phyloP scores from a whole-genome alignment of 805 yeast genomes.

The Starmerella floris region DNA sequence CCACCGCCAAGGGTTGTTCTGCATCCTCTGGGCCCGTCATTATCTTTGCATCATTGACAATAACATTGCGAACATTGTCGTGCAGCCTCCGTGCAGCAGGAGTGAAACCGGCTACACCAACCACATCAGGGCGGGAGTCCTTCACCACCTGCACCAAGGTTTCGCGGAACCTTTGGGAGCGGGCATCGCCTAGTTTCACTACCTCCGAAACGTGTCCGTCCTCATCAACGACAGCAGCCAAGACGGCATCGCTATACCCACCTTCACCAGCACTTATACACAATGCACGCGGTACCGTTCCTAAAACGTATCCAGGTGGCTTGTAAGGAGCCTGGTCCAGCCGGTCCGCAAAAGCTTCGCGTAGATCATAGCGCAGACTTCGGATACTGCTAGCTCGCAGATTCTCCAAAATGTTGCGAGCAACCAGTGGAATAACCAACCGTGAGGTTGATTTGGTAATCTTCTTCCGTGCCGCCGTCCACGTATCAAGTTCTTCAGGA shows the following conservation, averaged over 20 bases:
- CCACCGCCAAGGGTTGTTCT: conserved; percentile 39
- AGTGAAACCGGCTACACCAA: conserved; percentile 81
- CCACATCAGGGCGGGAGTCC: conserved; percentile 69
- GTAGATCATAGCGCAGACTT: conserved; percentile 51
- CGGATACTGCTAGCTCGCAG: conserved; percentile 65
- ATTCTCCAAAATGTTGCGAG: conserved; percentile 70
- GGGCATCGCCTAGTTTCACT: conserved; percentile 66
- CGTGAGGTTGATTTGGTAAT: conserved; percentile 57
- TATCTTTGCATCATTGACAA: conserved; percentile 41
- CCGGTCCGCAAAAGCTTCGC: conserved; percentile 53
- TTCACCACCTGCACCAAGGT: conserved; percentile 48
- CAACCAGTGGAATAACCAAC: conserved; percentile 50
- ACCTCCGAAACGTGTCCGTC: conserved; percentile 66
- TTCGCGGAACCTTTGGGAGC: conserved; percentile 48
- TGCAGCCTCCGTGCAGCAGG: conserved; percentile 53
- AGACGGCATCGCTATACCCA: conserved; percentile 67
- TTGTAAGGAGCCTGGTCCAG: conserved; percentile 89
- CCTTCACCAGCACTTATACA: conserved; percentile 82
- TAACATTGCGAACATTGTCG: conserved; percentile 38
- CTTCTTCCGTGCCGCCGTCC: conserved; percentile 66
- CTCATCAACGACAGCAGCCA: conserved; percentile 67
- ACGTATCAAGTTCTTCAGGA: conserved; percentile 38
- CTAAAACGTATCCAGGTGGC: conserved; percentile 62
- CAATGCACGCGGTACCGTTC: conserved; percentile 74
- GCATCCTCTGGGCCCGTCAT: conserved; percentile 25